phyloP scores from a whole-genome alignment of 148 eudicot species.

The Spergularia bocconei region DNA sequence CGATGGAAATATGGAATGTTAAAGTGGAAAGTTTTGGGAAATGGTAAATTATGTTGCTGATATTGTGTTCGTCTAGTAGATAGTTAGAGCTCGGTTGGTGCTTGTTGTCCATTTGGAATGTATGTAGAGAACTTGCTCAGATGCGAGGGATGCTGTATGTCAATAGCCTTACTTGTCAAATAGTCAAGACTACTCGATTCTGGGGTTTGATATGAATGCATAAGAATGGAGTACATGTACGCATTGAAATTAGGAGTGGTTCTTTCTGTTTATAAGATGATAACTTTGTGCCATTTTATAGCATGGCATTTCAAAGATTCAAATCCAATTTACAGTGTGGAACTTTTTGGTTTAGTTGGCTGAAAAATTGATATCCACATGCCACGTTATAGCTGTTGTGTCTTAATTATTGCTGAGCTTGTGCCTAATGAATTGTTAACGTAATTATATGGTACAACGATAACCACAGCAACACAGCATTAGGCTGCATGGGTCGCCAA shows the following conservation, averaged over 20 bases:
- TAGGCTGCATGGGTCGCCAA: too few relatives aligned
- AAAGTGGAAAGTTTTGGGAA: background rate
- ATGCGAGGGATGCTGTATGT: background rate
- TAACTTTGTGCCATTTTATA: background rate
- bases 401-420: background rate
- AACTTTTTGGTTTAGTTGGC: background rate
- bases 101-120: background rate
- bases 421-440: background rate
- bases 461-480: too few relatives aligned
- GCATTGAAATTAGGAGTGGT: background rate
- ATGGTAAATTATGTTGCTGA: background rate
- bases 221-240: background rate
- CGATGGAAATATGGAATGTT: too few relatives aligned
- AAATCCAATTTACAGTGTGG: background rate
- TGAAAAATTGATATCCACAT: background rate
- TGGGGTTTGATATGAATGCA: background rate
- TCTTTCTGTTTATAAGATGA: background rate
- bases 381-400: too few relatives aligned
- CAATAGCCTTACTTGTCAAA: too few relatives aligned
- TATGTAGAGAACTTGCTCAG: background rate
- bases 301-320: background rate
- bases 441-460: too few relatives aligned
- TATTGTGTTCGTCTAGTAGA: background rate
- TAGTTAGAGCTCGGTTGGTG: background rate
- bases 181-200: too few relatives aligned